phyloP scores from a whole-genome alignment of 164 flowering plant species.

The Chimonanthus praecox region DNA sequence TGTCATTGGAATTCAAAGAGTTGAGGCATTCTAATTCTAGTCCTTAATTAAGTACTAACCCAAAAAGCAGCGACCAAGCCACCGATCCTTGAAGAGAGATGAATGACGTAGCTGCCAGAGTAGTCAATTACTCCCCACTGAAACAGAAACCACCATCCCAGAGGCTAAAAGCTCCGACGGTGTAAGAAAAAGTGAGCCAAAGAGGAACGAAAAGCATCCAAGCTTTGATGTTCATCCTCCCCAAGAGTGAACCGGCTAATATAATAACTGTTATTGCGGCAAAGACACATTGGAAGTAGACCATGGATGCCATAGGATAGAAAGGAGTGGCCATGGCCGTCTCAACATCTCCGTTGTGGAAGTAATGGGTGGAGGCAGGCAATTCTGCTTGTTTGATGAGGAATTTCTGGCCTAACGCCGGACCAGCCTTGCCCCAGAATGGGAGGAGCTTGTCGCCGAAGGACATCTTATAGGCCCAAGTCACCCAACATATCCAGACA shows the following conservation, averaged over 20 bases:
- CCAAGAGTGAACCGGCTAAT: slow-evolving; percentile 13
- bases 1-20: not conserved
- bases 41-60: slow-evolving; percentile 7
- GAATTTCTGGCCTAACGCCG: slow-evolving; percentile 15
- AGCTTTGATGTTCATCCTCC: slow-evolving; percentile 15
- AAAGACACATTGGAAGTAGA: slow-evolving; percentile 18
- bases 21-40: not conserved
- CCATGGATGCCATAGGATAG: slow-evolving; percentile 18
- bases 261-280: slow-evolving; percentile 13
- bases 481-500: slow-evolving; percentile 14
- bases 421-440: slow-evolving; percentile 17
- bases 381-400: slow-evolving; percentile 9
- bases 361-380: slow-evolving; percentile 4
- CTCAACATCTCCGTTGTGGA: slow-evolving; percentile 4
- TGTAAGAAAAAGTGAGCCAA: slow-evolving; percentile 18
- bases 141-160: slow-evolving; percentile 15
- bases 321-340: slow-evolving; percentile 8
- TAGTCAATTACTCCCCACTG: slow-evolving; percentile 16
- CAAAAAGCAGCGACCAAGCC: slow-evolving; percentile 17
- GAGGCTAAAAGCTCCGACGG: slow-evolving; percentile 12
- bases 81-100: slow-evolving; percentile 15
- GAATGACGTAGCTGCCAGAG: slow-evolving; percentile 15
- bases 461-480: slow-evolving; percentile 16
- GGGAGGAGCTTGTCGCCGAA: slow-evolving; percentile 14
- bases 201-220: slow-evolving; percentile 17